Base-by-base conservation (phyloP, 2,329 filamentous ascomycete species). In the Aspergillus sp. region DNA sequence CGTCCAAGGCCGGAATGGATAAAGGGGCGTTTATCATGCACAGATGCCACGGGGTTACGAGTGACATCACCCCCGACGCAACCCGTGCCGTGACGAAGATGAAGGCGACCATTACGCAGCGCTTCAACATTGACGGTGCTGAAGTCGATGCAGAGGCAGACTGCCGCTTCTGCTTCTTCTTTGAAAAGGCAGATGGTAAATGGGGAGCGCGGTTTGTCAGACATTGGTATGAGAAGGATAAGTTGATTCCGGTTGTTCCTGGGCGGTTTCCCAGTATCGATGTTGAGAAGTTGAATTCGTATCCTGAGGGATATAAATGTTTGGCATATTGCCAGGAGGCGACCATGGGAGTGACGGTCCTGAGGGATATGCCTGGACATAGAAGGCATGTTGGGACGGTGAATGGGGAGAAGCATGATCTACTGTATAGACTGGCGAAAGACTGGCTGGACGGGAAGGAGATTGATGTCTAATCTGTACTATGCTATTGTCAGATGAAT, bases 1-100 rank as follows among this genome's bases (percentile, higher is more conserved):
- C 79, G 49, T 84, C 81, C 12, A 78, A 82, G 61, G 68, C 72
- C 8, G 82, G 81, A 56, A 82, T 83, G 68, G 71, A 77, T 23
- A 72, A 73, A 9, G 81, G 82, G 17, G 81, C 77, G 51, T 84
- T 83, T 70, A 84, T 84, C 70, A 82, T 83, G 80, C 82, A 85
- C 67, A 81, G 82, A 57, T 70, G 72, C 57, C 76, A 80, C 44
- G 79, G 79, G 7, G 63, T 68, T 2, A 78, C 72, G 1, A 79
- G 72, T 0, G 77, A 81, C 51, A 77, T 81, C 59, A 74, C 73
- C 6, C 54, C 66, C 0, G 70, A 73, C n/a, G 76, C 59, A 1
- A 69, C 57, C 0, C 73, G 77, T 0, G 79, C 78, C 0, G 76
- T 81, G 0, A 80, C 77, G 8, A 82, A 82, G 66, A 76, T 82